Evolutionary conservation across 306 rosid genomes (phyloP).

Genomic region (Acacia acuminata): DNA sequence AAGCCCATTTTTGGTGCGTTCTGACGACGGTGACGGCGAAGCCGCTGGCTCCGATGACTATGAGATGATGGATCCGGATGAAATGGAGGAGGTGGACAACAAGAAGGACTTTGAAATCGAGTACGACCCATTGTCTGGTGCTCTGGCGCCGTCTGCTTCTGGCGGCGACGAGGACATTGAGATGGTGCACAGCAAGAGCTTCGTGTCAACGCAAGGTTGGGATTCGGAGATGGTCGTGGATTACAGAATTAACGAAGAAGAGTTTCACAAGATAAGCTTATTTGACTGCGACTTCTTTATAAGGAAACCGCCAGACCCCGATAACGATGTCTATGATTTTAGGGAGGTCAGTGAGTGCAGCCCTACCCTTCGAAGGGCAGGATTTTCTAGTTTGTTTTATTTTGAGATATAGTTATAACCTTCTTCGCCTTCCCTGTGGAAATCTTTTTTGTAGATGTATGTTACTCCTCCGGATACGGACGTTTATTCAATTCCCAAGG

Average conservation of each 20-base stretch:
- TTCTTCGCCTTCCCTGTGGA: not conserved
- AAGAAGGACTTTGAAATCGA: conserved; percentile 92
- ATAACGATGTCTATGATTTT: conserved; percentile 83
- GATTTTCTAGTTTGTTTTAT: not conserved
- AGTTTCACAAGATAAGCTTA: conserved; percentile 84
- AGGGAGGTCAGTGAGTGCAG: conserved; percentile 59
- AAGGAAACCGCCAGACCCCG: conserved; percentile 88
- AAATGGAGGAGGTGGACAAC: conserved; percentile 84
- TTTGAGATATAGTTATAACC: not conserved
- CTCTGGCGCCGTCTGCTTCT: conserved; percentile 22
- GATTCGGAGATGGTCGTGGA: conserved; percentile 81
- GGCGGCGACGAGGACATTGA: conserved; percentile 55
- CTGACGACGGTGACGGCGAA: conserved; percentile 71
- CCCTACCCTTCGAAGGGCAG: not conserved
- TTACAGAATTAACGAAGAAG: conserved; percentile 83
- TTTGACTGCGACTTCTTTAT: conserved; percentile 85
- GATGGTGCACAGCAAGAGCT: conserved; percentile 63
- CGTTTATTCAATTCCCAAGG: conserved; percentile 83
- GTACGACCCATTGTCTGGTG: conserved; percentile 57
- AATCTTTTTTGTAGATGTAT: conserved; percentile 61
- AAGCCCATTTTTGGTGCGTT: conserved; percentile 57
- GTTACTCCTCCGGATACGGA: conserved; percentile 99
- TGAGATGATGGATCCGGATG: conserved; percentile 89
- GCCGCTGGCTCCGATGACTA: conserved; percentile 69
- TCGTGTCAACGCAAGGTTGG: conserved; percentile 80